These are phyloP conservation scores for Cucurbita pepo DNA, from an alignment of 306 rosid genomes.

Conservation along the genomic window DNA sequence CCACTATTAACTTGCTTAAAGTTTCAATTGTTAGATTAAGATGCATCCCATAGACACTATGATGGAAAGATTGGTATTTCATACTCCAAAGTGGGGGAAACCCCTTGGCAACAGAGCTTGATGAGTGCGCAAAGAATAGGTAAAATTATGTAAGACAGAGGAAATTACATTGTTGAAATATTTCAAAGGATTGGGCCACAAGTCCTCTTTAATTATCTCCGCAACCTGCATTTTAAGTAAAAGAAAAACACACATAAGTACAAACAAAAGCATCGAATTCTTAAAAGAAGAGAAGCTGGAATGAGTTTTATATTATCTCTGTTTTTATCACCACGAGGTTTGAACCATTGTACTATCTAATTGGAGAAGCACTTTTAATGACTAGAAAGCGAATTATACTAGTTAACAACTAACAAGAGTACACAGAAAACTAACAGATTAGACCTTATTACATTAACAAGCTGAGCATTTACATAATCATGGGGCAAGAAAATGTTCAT, in stretches of 20 bases:
- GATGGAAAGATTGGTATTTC: neutral
- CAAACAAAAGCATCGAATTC: neutral
- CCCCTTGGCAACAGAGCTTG: no score
- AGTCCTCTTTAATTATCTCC: constrained; percentile 53
- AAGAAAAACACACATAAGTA: neutral
- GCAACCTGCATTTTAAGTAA: constrained; percentile 30
- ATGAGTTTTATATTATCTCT: neutral
- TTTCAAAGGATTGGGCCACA: constrained; percentile 71
- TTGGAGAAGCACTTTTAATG: neutral
- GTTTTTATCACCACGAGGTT: neutral
- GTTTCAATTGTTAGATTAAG: neutral
- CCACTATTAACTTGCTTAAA: neutral
- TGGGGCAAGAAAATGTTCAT: neutral
- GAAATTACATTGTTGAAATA: constrained; percentile 45
- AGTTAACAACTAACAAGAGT: neutral
- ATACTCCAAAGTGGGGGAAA: neutral
- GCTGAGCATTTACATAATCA: neutral
- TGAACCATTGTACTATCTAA: neutral
- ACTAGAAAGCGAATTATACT: neutral
- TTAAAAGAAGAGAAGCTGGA: neutral
- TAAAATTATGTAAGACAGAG: neutral
- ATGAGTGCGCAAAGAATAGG: neutral
- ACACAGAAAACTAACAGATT: neutral
- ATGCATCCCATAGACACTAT: neutral
- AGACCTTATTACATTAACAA: neutral